Percentiles rank a stretch among this genome's conserved stretches.
Conservation (phyloP, 257 asterid species). For the Buddleja alternifolia region DNA sequence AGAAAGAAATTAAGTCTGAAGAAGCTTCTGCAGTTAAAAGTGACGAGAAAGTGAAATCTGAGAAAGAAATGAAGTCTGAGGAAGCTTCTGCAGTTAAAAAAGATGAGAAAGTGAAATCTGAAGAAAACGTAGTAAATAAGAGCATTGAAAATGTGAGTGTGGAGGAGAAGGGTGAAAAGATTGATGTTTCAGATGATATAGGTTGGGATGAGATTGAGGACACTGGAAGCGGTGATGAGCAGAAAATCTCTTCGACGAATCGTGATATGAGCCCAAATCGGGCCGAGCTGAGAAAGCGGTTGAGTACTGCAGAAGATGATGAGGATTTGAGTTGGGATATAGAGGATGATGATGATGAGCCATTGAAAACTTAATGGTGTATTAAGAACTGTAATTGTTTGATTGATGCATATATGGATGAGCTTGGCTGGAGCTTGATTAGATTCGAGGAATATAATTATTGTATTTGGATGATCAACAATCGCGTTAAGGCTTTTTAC, state of each 20-base stretch:
- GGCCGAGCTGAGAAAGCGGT: constrained; percentile 49
- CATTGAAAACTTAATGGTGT: constrained; percentile 42
- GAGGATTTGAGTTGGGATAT: constrained; percentile 85
- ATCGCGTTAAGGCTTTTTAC: background rate
- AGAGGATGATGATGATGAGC: constrained; percentile 79
- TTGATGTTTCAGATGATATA: constrained; percentile 51
- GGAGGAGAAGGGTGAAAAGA: constrained; percentile 29
- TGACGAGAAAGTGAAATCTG: constrained; percentile 3
- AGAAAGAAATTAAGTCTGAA: too few relatives aligned
- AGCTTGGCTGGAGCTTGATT: constrained; percentile 13
- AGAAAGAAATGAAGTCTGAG: constrained; percentile 39
- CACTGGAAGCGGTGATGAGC: constrained; percentile 69
- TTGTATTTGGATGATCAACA: background rate
- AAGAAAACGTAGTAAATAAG: constrained; percentile 36
- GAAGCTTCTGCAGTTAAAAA: constrained; percentile 32
- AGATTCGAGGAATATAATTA: background rate
- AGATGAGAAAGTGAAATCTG: constrained; percentile 26
- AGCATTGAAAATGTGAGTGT: constrained; percentile 34
- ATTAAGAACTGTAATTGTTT: too few relatives aligned
- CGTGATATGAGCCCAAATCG: constrained; percentile 41
- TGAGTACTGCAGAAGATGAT: constrained; percentile 66
- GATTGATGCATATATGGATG: background rate
- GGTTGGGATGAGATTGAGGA: constrained; percentile 95
- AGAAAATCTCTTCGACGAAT: constrained; percentile 27
- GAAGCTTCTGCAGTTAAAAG: too few relatives aligned